phyloP scores from a whole-genome alignment of 2,329 filamentous ascomycete species.

The Cladorrhinum sp. region DNA sequence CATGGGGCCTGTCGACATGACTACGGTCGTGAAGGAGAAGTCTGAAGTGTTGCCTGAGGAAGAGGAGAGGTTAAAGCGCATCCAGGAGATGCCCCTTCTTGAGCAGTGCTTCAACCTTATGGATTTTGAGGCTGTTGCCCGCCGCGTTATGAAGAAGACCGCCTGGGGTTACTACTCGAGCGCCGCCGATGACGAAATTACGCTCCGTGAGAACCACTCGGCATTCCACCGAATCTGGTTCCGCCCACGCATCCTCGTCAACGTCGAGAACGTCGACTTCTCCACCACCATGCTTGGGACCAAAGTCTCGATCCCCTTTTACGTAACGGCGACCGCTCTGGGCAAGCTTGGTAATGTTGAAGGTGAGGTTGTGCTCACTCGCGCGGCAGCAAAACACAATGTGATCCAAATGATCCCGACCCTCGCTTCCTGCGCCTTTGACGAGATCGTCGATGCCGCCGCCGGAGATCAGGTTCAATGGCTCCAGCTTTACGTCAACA shows the following conservation, averaged over 20 bases:
- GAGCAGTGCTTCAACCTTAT: constrained; percentile 90
- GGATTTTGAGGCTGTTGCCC: constrained; percentile 94
- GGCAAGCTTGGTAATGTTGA: constrained; percentile 93
- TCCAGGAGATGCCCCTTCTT: constrained; percentile 72
- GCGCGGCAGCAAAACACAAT: constrained; percentile 78
- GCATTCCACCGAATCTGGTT: constrained; percentile 99
- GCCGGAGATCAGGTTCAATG: constrained; percentile 83
- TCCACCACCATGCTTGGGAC: constrained; percentile 92
- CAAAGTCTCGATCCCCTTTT: constrained; percentile 82
- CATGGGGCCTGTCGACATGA: constrained; percentile 85
- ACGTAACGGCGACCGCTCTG: constrained; percentile 92
- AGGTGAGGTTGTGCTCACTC: constrained; percentile 87
- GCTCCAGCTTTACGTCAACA: constrained; percentile 97
- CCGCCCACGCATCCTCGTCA: constrained; percentile 80
- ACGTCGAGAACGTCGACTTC: constrained; percentile 84
- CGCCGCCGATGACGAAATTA: constrained; percentile 87
- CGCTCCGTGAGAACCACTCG: constrained; percentile 89
- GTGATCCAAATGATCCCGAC: constrained; percentile 99
- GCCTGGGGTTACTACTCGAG: constrained; percentile 98
- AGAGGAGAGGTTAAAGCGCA: constrained; percentile 67
- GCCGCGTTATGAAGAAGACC: constrained; percentile 87
- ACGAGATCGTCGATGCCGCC: constrained; percentile 89
- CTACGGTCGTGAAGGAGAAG: constrained; percentile 67
- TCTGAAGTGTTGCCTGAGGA: constrained; percentile 61
- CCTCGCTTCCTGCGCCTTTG: constrained; percentile 92